Conservation (phyloP, 345 rosid genomes). For the Melaleuca alternifolia region DNA sequence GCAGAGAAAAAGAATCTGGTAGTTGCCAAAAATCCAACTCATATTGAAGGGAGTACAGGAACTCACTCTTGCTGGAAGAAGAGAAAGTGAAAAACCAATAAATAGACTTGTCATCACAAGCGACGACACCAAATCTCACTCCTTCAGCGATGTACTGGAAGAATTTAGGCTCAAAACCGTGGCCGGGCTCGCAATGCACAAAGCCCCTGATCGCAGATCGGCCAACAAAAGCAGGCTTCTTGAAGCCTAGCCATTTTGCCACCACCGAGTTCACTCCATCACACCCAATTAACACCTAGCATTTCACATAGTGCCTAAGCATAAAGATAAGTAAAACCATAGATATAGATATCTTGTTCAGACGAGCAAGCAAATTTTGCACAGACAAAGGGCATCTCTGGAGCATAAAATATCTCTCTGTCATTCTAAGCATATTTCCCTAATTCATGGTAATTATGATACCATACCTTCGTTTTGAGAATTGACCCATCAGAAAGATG, state of each 20-base stretch:
- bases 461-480: conserved; percentile 49
- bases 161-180: conserved; percentile 23
- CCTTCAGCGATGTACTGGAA: conserved; percentile 34
- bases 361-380: neutral
- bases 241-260: conserved; percentile 64
- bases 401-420: neutral
- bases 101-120: conserved; percentile 26
- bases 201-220: conserved; percentile 39
- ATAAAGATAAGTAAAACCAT: neutral
- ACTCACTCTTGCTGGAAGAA: conserved; percentile 19
- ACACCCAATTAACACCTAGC: conserved; percentile 55
- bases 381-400: neutral
- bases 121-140: conserved; percentile 29
- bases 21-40: no score
- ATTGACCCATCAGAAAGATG: conserved; percentile 52
- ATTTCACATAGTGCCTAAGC: neutral
- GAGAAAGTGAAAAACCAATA: conserved; percentile 8
- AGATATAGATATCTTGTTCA: neutral
- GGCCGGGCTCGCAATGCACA: conserved; percentile 23
- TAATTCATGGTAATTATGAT: neutral
- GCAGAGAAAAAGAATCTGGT: neutral
- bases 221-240: conserved; percentile 20
- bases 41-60: neutral
- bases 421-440: neutral
- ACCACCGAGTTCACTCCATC: conserved; percentile 67